Percentiles rank a stretch among this genome's conserved stretches.
Conservation (phyloP, 768 basidiomycete species). For the Strobilomyces echinocephalus region DNA sequence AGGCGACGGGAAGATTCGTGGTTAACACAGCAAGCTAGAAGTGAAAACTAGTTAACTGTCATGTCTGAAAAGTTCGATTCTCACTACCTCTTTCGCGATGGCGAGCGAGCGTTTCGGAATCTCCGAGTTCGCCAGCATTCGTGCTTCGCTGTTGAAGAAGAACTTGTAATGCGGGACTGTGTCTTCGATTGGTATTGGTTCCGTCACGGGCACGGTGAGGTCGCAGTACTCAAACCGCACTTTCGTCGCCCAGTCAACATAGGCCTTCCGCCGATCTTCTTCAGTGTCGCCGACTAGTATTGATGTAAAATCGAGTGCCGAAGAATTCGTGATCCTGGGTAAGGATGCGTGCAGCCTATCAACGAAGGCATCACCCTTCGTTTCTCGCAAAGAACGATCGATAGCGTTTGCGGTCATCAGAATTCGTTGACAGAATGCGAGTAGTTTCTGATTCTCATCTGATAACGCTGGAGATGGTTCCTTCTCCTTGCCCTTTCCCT, state of each 20-base stretch:
- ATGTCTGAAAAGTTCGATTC: background rate
- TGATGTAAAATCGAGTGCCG: conserved; percentile 38
- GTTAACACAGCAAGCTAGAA: conserved; percentile 86
- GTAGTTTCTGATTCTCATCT: conserved; percentile 76
- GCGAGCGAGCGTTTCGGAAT: conserved; percentile 90
- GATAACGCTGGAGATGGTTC: conserved; percentile 37
- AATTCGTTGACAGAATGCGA: conserved; percentile 82
- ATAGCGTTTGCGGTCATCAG: conserved; percentile 78
- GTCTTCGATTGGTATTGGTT: conserved; percentile 40
- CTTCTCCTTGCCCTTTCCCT: conserved; percentile 58
- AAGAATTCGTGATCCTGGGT: conserved; percentile 62
- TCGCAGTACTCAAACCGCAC: conserved; percentile 92
- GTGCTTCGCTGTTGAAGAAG: conserved; percentile 75
- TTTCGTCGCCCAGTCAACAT: conserved; percentile 78
- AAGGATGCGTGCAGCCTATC: conserved; percentile 69
- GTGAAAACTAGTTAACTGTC: conserved; percentile 9
- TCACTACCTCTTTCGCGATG: conserved; percentile 86
- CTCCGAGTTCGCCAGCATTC: conserved; percentile 78
- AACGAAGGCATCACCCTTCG: conserved; percentile 85
- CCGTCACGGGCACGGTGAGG: conserved; percentile 47
- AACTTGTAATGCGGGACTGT: conserved; percentile 73
- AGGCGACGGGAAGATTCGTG: conserved; percentile 89
- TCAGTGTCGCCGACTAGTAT: conserved; percentile 51
- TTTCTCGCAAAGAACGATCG: conserved; percentile 81
- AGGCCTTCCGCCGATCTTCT: conserved; percentile 62